phyloP scores from a whole-genome alignment of 1,284 basidiomycete genomes.

The Boletellus deceptivus region DNA sequence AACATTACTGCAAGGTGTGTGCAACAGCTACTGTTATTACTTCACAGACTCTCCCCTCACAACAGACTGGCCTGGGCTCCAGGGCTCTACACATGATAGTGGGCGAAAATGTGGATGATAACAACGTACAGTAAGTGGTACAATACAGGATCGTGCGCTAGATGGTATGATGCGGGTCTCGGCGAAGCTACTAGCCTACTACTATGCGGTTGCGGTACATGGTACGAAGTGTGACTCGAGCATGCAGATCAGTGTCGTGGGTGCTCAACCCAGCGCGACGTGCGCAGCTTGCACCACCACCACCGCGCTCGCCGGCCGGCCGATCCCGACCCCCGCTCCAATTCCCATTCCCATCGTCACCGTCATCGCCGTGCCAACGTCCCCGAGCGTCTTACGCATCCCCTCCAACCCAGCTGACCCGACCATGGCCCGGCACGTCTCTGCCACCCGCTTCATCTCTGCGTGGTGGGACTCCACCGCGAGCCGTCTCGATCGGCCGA shows the following conservation, averaged over 20 bases:
- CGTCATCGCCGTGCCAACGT: constrained; percentile 68
- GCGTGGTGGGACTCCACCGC: constrained; percentile 53
- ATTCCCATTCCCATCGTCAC: not conserved
- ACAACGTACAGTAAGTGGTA: too few relatives aligned
- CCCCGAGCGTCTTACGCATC: constrained; percentile 75
- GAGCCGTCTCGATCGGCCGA: constrained; percentile 78
- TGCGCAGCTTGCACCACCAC: constrained; percentile 27
- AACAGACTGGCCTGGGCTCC: constrained; percentile 2
- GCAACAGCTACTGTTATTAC: constrained; percentile 6
- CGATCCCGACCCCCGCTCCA: too few relatives aligned
- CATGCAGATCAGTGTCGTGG: too few relatives aligned
- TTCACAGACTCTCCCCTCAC: constrained; percentile 12
- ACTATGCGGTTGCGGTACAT: too few relatives aligned
- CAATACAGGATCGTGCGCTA: too few relatives aligned
- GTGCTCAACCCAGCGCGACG: not conserved
- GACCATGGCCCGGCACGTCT: constrained; percentile 38
- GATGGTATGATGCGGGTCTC: not conserved
- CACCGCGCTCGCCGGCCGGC: constrained; percentile 17
- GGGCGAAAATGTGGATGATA: too few relatives aligned
- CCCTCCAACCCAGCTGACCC: constrained; percentile 27
- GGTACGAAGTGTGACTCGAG: too few relatives aligned
- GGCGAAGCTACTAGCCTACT: too few relatives aligned
- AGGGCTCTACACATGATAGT: too few relatives aligned
- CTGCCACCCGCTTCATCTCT: constrained; percentile 59
- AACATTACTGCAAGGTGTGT: constrained; percentile 7